Percentiles rank a stretch among this genome's conserved stretches.
These are phyloP conservation scores for Linnemannia elongata DNA, from an alignment of 192 early-diverging fungal species.

Conservation along the genomic window DNA sequence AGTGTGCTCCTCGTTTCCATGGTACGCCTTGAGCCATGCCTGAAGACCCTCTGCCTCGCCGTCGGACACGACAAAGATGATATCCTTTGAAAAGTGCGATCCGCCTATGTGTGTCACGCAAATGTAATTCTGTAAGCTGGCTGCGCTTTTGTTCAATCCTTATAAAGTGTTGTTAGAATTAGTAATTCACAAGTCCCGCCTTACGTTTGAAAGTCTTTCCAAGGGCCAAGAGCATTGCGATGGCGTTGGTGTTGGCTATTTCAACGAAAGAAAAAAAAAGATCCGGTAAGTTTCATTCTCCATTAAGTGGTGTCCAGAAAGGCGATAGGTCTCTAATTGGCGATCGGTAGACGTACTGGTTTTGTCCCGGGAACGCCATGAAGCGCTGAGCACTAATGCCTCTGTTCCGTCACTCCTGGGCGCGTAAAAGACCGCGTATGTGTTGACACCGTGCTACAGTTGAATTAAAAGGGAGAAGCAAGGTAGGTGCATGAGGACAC, in stretches of 20 bases:
- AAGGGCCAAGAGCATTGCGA: constrained; percentile 63
- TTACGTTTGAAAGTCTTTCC: constrained; percentile 70
- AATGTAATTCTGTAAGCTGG: neutral
- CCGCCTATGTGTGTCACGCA: constrained; percentile 59
- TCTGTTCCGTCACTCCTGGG: constrained; percentile 91
- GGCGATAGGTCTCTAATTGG: neutral
- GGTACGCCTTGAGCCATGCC: constrained; percentile 92
- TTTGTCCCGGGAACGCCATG: constrained; percentile 79
- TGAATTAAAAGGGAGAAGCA: neutral
- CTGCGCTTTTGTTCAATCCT: neutral
- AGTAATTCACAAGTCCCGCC: neutral
- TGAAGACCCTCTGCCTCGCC: constrained; percentile 80
- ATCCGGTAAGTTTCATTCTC: neutral
- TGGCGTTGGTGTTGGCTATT: constrained; percentile 63
- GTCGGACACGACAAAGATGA: constrained; percentile 90
- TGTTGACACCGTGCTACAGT: constrained; percentile 71
- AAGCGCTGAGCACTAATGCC: constrained; percentile 85
- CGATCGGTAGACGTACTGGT: constrained; percentile 48
- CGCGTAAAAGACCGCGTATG: constrained; percentile 85
- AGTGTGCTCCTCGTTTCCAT: constrained; percentile 67
- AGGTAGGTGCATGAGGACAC: too few species aligned
- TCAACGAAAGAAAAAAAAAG: constrained; percentile 22
- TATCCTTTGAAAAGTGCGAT: constrained; percentile 93
- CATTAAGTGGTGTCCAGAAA: neutral
- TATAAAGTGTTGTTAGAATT: neutral